A percentile compares a stretch with the other conserved stretches of the same genome.
Conservation (phyloP, 2,329 filamentous ascomycete genomes). For the Cercospora brassicicola region DNA sequence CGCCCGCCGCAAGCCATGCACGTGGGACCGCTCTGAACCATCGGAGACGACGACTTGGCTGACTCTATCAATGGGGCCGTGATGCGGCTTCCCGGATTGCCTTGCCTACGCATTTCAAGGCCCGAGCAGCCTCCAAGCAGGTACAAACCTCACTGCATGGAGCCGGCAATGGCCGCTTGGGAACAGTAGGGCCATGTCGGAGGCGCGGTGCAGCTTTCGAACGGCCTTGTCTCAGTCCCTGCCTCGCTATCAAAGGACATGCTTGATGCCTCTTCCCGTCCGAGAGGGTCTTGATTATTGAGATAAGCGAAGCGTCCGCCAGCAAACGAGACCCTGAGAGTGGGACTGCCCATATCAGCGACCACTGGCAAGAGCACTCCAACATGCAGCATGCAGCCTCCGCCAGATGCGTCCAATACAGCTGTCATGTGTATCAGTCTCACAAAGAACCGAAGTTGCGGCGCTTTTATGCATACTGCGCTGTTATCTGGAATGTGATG, state of each 20-base stretch:
- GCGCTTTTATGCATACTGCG: slow-evolving; percentile 13
- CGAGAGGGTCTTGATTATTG: not conserved
- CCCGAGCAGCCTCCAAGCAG: slow-evolving; percentile 1
- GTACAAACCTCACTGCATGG: not conserved
- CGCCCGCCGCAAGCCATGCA: slow-evolving; percentile 5
- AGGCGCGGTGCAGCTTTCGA: not conserved
- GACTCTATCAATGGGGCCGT: not conserved
- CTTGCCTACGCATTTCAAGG: not conserved
- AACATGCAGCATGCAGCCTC: slow-evolving; percentile 6
- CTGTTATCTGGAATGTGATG: slow-evolving; percentile 14
- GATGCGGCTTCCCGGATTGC: not conserved
- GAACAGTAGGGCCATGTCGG: not conserved
- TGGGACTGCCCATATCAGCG: slow-evolving; percentile 15
- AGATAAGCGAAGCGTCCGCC: slow-evolving; percentile 11
- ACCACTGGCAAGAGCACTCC: not conserved
- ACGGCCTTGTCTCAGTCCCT: not conserved
- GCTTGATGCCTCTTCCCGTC: slow-evolving; percentile 1
- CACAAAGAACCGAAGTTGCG: slow-evolving; percentile 8
- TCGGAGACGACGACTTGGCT: not conserved
- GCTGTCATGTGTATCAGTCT: slow-evolving; percentile 12
- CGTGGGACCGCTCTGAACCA: slow-evolving; percentile 1
- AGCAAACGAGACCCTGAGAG: slow-evolving; percentile 7
- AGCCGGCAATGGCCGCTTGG: not conserved
- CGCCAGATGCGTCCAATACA: slow-evolving; percentile 15
- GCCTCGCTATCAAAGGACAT: not conserved